Base-by-base conservation (phyloP, 2,329 filamentous ascomycete species). In the Hymenoscyphus linearis region DNA sequence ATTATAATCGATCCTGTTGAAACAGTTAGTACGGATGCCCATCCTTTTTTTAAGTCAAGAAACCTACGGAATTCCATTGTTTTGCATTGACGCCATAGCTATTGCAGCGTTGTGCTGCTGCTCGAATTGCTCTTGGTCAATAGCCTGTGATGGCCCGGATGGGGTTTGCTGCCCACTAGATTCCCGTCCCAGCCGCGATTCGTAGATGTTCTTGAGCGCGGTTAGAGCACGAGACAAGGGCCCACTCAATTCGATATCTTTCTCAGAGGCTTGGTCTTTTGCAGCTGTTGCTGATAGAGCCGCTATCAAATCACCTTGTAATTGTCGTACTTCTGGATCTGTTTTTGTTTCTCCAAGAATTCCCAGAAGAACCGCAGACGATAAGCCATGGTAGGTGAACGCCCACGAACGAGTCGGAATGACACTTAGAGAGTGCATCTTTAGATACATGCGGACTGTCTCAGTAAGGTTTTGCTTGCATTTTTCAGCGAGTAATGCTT, bases 401-500 rank as follows among this genome's bases (percentile, higher is more conserved):
- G 85, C 85, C 85, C 85, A 88, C 60, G 83, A 87, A 27, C 85
- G 77, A 0, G 85, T 88, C 0, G 85, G 85, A 54, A 87, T 87
- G 9, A 85, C 82, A 1, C 84, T 87, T 34, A 88, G 75, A 64
- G 86, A 85, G 71, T 88, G 85, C 85, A 88, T 88, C 16, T 85
- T 83, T 25, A 88, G 75, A 69, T 87, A 88, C 85, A 87, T 88
- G 47, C 83, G 80, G 12, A 88, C 85, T 13, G 85, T 87, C 69
- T 87, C 84, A 5, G 83, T 83, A 27, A 88, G 75, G 68, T 86
- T 87, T 16, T 76, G 74, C 69, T 85, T 86, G 76, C 85, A 88
- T 61, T 80, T 80, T 31, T 82, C 79, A 1, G 82, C 81, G 0
- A 88, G 75, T 0, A 78, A 73, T 52, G 77, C 77, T 67, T 84